These are phyloP conservation scores for Cladosporium sp. DNA, from an alignment of 2,329 filamentous ascomycete species.

Conservation along the genomic window DNA sequence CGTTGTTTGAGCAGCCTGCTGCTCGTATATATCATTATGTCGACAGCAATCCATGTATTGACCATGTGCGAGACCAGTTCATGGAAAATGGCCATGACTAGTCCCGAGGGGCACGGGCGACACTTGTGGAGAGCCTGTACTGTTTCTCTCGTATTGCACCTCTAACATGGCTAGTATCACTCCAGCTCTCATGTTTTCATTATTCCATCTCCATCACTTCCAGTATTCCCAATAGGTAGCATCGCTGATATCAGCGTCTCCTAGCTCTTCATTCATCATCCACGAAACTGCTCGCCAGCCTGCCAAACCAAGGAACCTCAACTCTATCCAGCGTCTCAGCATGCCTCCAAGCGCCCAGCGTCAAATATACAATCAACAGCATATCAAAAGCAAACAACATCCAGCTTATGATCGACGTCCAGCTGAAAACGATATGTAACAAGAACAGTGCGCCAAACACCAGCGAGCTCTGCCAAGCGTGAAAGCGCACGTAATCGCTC, in stretches of 20 bases:
- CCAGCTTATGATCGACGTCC: slow-evolving; percentile 81
- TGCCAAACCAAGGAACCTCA: slow-evolving; percentile 82
- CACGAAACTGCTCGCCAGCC: slow-evolving; percentile 79
- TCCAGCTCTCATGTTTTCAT: no score
- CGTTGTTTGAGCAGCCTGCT: no score
- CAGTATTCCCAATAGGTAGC: not conserved
- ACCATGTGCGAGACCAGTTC: no score
- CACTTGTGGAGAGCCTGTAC: no score
- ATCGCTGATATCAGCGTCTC: not conserved
- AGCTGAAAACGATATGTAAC: slow-evolving; percentile 79
- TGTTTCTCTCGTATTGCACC: no score
- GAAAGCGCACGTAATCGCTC: slow-evolving; percentile 95
- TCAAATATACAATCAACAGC: slow-evolving; percentile 68
- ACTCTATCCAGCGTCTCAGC: slow-evolving; percentile 64
- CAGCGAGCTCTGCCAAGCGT: slow-evolving; percentile 73
- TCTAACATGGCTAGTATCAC: not conserved
- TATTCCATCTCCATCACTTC: not conserved
- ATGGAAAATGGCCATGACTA: no score
- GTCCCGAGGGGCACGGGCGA: no score
- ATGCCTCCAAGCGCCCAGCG: slow-evolving; percentile 76
- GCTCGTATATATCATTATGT: not conserved
- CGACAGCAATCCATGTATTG: no score
- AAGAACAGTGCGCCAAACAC: slow-evolving; percentile 51
- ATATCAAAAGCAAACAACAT: slow-evolving; percentile 73
- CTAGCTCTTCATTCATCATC: slow-evolving; percentile 64